Evolutionary conservation across 139 green algal species (phyloP), one percentile per base, ranked within the genome.

Genomic region (Zygnema circumcarinatum): DNA sequence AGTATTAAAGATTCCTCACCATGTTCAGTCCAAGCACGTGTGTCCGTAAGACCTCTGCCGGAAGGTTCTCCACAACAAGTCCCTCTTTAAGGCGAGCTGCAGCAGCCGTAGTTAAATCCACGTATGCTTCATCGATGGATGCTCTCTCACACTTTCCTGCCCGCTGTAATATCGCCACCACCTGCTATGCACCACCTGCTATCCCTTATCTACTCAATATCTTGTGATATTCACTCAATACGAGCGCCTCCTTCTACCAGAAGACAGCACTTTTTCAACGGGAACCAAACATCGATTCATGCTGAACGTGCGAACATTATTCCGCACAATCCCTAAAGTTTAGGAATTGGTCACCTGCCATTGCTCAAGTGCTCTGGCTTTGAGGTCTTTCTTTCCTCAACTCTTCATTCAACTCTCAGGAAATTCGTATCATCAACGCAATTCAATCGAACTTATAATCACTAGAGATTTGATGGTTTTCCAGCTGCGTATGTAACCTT

Each of bases 91-190:
- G 95, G 82, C 79, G 88, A 53, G n/a, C 67, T 68, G 29, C 84
- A 47, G 93, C 93, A 35, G 87, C 93, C 52, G 89, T 86, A n/a
- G 93, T 96, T 0, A 97, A 47, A 76, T 97, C 94, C 38, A 97
- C 79, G 80, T 96, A 97, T 42, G 91, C 94, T 87, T 97, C 95
- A 73, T 97, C 95, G 39, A 98, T 96, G 41, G 92, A 95, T 0
- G 95, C 95, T 0, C 93, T 87, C 90, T 97, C 95, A 20, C 89
- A 93, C 21, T 91, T 83, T 42, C 84, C 81, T 31, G 86, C 33
- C 1, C 91, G 74, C 1, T 84, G 47, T 33, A 95, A 74, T n/a
- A 95, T 89, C 2, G 84, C 86, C 25, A 94, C 79, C 20, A 95
- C 93, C 91, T 94, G 89, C 0, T 2, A 42, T 2, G 29, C 54